Base-by-base conservation (phyloP, 2,329 filamentous ascomycete species). In the Trichoderma sp. region DNA sequence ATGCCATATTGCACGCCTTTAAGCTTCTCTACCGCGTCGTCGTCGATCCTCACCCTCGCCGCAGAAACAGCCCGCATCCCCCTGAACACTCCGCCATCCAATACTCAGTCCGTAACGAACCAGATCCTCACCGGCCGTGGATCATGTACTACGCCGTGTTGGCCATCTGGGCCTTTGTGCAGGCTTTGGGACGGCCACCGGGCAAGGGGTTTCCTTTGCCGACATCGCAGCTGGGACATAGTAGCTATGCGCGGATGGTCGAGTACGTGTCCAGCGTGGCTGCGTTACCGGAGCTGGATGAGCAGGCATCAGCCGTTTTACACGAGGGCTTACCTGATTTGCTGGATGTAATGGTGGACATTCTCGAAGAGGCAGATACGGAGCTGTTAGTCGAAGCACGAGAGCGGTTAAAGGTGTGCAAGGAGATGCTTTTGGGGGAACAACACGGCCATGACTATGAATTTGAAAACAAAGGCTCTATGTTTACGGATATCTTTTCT, bases 161-260 rank as follows among this genome's bases (percentile, higher is more conserved):
- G 71, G 93, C 94, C 66, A 94, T 98, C 12, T 98, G 95, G 94
- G 93, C 91, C 4, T 98, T 96, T 80, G 94, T 94, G 3, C 95
- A 92, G 79, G 94, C 95, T 0, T 85, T 96, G 16, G 93, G 95
- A 71, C 91, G 79, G 8, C 79, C 79, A 91, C 0, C 78, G 66
- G 86, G 92, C 62, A 85, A 85, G 62, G 84, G 83, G 11, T 81
- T 85, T 75, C 88, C 84, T 81, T 85, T 83, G 45, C 88, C 91
- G 76, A 82, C 81, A 38, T 90, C 85, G 1, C 86, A 87, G 84
- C 59, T 78, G 73, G 78, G 77, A n/a, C 76, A 80, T 29, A 79
- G 78, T 33, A 87, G 76, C 9, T 82, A 85, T 16, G 80, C 81
- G 3, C 81, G 83, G 3, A 83, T 87, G 62, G 81, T 83, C 1